phyloP scores from a whole-genome alignment of 2,329 filamentous ascomycete genomes.

The Raffaelea albimanens region DNA sequence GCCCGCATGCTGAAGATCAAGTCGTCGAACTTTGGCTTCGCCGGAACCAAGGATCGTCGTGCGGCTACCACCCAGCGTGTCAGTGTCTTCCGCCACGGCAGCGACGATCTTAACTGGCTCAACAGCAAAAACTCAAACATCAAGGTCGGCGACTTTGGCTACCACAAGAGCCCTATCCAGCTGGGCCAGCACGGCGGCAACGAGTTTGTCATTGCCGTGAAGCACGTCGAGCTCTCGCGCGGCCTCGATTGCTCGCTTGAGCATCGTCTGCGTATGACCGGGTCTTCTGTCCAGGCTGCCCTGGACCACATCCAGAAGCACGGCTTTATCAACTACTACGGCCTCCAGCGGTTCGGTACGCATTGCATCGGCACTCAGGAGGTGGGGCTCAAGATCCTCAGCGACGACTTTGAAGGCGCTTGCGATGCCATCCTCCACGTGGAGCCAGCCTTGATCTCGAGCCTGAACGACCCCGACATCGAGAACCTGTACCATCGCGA shows the following conservation, averaged over 20 bases:
- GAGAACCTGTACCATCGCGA: conserved; percentile 52
- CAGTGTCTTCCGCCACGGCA: conserved; percentile 46
- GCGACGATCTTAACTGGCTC: conserved; percentile 53
- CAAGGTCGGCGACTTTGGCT: conserved; percentile 71
- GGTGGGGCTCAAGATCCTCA: conserved; percentile 74
- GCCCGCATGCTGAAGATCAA: conserved; percentile 66
- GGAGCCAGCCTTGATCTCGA: conserved; percentile 42
- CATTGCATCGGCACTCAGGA: conserved; percentile 78
- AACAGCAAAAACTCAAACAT: conserved; percentile 55
- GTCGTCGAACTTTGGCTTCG: conserved; percentile 61
- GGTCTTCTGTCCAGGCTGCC: conserved; percentile 44
- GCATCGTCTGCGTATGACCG: conserved; percentile 31
- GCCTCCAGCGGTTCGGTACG: conserved; percentile 92
- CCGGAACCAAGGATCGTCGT: conserved; percentile 84
- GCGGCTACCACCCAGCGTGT: conserved; percentile 79
- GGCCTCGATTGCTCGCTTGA: conserved; percentile 36
- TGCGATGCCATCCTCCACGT: conserved; percentile 70
- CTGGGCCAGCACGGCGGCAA: conserved; percentile 83
- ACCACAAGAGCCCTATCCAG: conserved; percentile 60
- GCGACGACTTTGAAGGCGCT: conserved; percentile 71
- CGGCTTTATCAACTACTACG: conserved; percentile 97
- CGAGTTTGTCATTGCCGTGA: conserved; percentile 84
- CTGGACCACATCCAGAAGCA: conserved; percentile 58
- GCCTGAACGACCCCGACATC: conserved; percentile 35
- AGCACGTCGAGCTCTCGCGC: conserved; percentile 62